Evolutionary conservation across 2,329 filamentous ascomycete genomes (phyloP), one percentile per base, ranked within the genome.

Genomic region (Exophiala dermatitidis): DNA sequence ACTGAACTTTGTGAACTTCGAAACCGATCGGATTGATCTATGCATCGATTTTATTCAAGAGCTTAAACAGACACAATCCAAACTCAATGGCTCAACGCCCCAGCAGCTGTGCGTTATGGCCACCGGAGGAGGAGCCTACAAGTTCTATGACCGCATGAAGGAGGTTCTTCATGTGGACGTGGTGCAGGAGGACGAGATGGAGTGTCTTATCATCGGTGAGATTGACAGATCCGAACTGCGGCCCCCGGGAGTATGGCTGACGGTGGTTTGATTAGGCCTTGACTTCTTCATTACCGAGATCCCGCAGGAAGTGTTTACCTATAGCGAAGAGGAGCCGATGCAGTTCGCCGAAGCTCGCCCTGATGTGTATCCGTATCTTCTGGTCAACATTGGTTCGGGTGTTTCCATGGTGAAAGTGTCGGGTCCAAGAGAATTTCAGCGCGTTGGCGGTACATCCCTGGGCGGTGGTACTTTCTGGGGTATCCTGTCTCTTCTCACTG

Each of bases 251-350:
- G 36, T 33, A 12, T 43, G 26, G 26, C 41, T 49, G 42, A 59
- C 48, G 52, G 40, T 26, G 45, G 7, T 9, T 30, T 8, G 30
- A 32, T 57, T 63, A 89, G 90, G 91, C 8, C 83, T 98, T 41
- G 93, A 98, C 69, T 98, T 97, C 74, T 97, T 98, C 77, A 97
- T 97, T 67, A 95, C 89, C 60, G 90, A 97, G 68, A 97, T 98
- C 55, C 93, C 93, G 19, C 83, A 86, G 62, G 93, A 98, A 72
- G 91, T 98, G 50, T 98, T 98, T 67, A 96, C 90, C 19, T 97
- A 97, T 71, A 90, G 86, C 67, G 59, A 62, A 43, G 91, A 95
- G 68, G 85, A 93, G 63, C 90, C 90, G 3, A 95, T 96, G 86
- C 82, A 88, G 65, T 97, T 95, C 67, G 83, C 85, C 61, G 81